phyloP scores from a whole-genome alignment of 176 grass and related monocot species.

The barley (Hordeum vulgare) region MorexV3_pseudomolecules_assembly NC_058522.1:473254677-473255176 shows the following conservation, averaged over 20 bases:
- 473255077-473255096: not conserved
- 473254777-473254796: not conserved
- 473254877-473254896: no score
- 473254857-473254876: no score
- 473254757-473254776: not conserved
- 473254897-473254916: no score
- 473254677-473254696: no score
- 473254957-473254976: not conserved
- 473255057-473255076: not conserved
- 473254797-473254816: no score
- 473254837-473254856: no score
- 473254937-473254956: not conserved
- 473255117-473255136: constrained; percentile 23
- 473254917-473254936: not conserved
- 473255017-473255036: not conserved
- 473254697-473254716: no score
- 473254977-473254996: not conserved
- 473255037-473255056: not conserved
- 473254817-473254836: no score
- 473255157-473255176: constrained; percentile 46
- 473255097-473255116: constrained; percentile 35
- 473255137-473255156: constrained; percentile 25
- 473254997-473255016: not conserved
- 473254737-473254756: not conserved
- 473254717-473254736: no score